Percentiles rank a stretch among this genome's conserved stretches.
These are phyloP conservation scores for Tulasnella sp. DNA, from an alignment of 768 basidiomycete species.

Conservation along the genomic window DNA sequence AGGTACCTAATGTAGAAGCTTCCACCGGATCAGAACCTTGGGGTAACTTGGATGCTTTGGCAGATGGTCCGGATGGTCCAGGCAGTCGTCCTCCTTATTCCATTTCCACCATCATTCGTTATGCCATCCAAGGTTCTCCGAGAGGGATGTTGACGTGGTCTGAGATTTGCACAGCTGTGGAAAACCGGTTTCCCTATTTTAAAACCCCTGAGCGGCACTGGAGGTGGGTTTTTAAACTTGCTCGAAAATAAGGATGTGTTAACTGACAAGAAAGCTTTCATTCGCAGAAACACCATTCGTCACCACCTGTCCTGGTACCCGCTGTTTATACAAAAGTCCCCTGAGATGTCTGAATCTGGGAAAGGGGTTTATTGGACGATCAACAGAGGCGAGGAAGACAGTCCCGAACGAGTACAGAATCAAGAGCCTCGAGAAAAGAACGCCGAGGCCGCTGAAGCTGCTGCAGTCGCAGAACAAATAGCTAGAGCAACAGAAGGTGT, in stretches of 20 bases:
- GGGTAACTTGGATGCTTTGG: constrained; percentile 8
- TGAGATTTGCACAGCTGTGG: constrained; percentile 47
- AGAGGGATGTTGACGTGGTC: constrained; percentile 43
- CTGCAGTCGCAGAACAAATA: background rate
- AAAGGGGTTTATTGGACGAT: constrained; percentile 18
- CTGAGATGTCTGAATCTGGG: constrained; percentile 43
- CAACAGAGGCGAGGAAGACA: constrained; percentile 6
- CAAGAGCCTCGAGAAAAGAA: constrained; percentile 14
- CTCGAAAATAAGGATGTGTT: background rate
- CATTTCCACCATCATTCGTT: constrained; percentile 39
- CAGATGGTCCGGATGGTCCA: constrained; percentile 6
- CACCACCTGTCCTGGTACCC: constrained; percentile 42
- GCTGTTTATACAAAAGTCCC: constrained; percentile 41
- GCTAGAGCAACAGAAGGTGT: background rate
- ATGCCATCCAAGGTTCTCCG: constrained; percentile 53
- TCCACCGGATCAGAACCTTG: no score
- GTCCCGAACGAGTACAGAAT: constrained; percentile 11
- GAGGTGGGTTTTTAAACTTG: constrained; percentile 30
- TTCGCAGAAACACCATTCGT: constrained; percentile 33
- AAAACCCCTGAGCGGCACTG: constrained; percentile 36
- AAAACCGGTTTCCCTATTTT: constrained; percentile 44
- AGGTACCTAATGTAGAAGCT: no score
- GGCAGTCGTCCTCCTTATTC: constrained; percentile 26
- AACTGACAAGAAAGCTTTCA: constrained; percentile 21
- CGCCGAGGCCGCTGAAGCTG: constrained; percentile 4